Base-by-base conservation (phyloP, 495 filamentous ascomycete genomes). In the Podospora didyma region DNA sequence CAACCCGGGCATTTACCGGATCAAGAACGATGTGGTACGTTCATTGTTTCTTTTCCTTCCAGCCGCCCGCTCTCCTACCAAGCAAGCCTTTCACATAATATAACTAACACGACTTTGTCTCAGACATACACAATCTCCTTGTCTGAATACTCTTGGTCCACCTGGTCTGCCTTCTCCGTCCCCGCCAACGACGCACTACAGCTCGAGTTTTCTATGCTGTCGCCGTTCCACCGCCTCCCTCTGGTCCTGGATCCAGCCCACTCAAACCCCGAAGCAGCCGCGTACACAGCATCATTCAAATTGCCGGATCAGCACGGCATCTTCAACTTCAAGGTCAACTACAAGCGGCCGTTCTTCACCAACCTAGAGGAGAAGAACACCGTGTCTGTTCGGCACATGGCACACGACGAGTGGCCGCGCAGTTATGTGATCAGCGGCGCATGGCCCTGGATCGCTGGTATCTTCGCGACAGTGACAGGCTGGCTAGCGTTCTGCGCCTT, bases 151-250 rank as follows among this genome's bases (percentile, higher is more conserved):
- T 62, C 67, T 28, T 82, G 79, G 73, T 82, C 86, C 68, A 77
- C 81, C 63, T 93, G 83, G 73, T 73, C 77, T 7, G 89, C 92
- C 54, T 96, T 92, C 75, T 75, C 75, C 39, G 76, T 89, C 31
- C 85, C 89, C 52, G 57, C 76, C 2, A 72, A 67, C 51, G 94
- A 98, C 68, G 77, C 72, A 24, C 69, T 97, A 14, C 94, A 98
- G 69, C 88, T 98, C 54, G 94, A 98, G 73, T 96, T 96, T 79
- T 91, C 85, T 74, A 98, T 98, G 94, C 88, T 98, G 14, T 96
- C 93, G 7, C 94, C 95, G 61, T 97, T 95, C 85, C 89, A 97
- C 76, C 92, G 95, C n/a, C 81, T 97, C 20, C 71, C 82, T 56
- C 86, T 98, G 6, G 46, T 67, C 23, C 87, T 86, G 16, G 72